These are phyloP conservation scores for Alternaria sp. DNA, from an alignment of 2,329 filamentous ascomycete genomes.

Conservation along the genomic window DNA sequence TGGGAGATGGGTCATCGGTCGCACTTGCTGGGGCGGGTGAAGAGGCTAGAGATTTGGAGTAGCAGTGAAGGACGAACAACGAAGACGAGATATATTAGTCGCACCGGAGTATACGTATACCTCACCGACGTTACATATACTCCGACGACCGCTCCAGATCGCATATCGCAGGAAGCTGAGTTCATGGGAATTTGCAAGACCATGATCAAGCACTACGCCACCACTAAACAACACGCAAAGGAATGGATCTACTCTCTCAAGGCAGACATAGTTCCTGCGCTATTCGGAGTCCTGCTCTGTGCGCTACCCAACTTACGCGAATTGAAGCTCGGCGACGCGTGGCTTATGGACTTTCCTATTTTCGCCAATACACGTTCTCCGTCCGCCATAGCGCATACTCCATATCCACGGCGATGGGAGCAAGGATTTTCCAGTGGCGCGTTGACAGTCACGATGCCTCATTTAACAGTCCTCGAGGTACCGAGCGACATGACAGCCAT, in stretches of 20 bases:
- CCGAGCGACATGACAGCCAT: constrained; percentile 21
- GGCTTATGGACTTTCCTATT: constrained; percentile 32
- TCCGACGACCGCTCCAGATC: neutral
- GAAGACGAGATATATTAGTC: neutral
- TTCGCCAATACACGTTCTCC: constrained; percentile 11
- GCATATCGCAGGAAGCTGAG: neutral
- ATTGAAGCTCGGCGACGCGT: constrained; percentile 19
- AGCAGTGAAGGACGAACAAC: constrained; percentile 12
- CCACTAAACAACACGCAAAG: neutral
- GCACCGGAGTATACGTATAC: neutral
- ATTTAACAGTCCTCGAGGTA: constrained; percentile 20
- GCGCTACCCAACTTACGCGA: constrained; percentile 22
- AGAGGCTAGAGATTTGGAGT: constrained; percentile 28
- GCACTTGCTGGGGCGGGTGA: constrained; percentile 17
- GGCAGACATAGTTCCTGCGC: constrained; percentile 17
- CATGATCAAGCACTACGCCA: constrained; percentile 9
- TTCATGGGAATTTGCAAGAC: constrained; percentile 11
- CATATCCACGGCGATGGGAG: constrained; percentile 4
- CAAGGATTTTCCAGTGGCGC: constrained; percentile 9
- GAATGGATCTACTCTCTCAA: constrained; percentile 13
- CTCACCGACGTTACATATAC: neutral
- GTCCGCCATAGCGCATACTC: neutral
- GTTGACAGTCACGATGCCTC: neutral
- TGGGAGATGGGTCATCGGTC: constrained; percentile 16
- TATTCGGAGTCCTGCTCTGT: constrained; percentile 23